Percentiles rank a stretch among this genome's conserved stretches.
Evolutionary conservation across 371 early-diverging fungal genomes (phyloP).

Genomic region (Parasitella parasitica): DNA sequence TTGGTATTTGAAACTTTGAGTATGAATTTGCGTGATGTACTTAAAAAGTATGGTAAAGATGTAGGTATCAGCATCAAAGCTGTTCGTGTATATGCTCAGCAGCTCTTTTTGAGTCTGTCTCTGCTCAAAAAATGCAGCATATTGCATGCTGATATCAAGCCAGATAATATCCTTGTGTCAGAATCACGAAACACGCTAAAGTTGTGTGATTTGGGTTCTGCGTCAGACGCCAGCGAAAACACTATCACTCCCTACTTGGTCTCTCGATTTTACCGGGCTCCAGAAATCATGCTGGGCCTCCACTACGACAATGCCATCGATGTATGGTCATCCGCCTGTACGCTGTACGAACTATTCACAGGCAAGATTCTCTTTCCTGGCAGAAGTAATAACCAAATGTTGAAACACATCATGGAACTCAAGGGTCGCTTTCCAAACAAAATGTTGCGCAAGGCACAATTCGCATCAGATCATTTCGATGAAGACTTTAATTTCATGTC

Average conservation of each 20-base stretch:
- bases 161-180: conserved; percentile 93
- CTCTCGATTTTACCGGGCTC: conserved; percentile 98
- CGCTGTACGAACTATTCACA: conserved; percentile 95
- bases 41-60: conserved; percentile 93
- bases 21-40: conserved; percentile 90
- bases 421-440: conserved; percentile 88
- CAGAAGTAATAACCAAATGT: conserved; percentile 94
- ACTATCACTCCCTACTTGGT: conserved; percentile 95
- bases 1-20: conserved; percentile 92
- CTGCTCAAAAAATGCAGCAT: conserved; percentile 80
- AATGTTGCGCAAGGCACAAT: conserved; percentile 80
- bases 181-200: conserved; percentile 81
- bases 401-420: conserved; percentile 89
- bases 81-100: conserved; percentile 89
- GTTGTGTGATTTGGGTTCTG: conserved; percentile 94
- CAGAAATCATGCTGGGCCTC: conserved; percentile 97
- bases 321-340: conserved; percentile 98
- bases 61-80: conserved; percentile 91
- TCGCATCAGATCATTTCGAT: conserved; percentile 85
- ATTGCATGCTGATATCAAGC: conserved; percentile 98
- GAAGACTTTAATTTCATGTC: conserved; percentile 68
- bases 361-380: conserved; percentile 95
- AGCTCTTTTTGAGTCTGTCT: conserved; percentile 85
- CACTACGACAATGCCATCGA: conserved; percentile 89
- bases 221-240: conserved; percentile 81